Evolutionary conservation across 1,139 yeast species (phyloP).

Genomic region (Pichia sp.): DNA sequence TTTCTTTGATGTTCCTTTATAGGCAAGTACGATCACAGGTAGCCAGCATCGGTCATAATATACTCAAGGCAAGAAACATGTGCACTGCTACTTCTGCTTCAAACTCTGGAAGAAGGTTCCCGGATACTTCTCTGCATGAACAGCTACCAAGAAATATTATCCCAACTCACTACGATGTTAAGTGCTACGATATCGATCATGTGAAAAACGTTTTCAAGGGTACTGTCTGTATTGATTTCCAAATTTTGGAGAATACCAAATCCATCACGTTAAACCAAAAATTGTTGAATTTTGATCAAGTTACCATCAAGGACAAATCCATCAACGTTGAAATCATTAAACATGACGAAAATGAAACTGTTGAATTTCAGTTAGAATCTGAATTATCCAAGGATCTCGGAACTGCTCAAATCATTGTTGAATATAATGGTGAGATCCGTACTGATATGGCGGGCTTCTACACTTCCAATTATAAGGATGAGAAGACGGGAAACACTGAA

Average conservation of each 20-base stretch:
- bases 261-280: conserved; percentile 37
- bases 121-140: conserved; percentile 30
- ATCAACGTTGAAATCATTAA: conserved; percentile 12
- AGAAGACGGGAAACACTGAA: conserved; percentile 37
- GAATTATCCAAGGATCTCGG: conserved; percentile 31
- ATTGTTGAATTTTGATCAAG: conserved; percentile 26
- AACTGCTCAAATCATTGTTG: conserved; percentile 29
- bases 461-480: conserved; percentile 55
- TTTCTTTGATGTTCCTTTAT: neutral
- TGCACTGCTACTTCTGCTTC: conserved; percentile 3
- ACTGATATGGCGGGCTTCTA: conserved; percentile 83
- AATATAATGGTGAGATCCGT: conserved; percentile 44
- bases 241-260: conserved; percentile 29
- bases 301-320: conserved; percentile 15
- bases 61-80: conserved; percentile 9
- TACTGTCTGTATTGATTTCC: conserved; percentile 33
- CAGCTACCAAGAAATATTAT: conserved; percentile 38
- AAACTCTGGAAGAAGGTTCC: conserved; percentile 15
- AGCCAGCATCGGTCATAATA: neutral
- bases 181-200: conserved; percentile 33
- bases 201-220: conserved; percentile 32
- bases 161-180: conserved; percentile 40
- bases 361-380: conserved; percentile 45
- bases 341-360: conserved; percentile 44
- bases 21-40: neutral